phyloP scores from a whole-genome alignment of 192 early-diverging fungal species.

The Linnemannia hyalina region DNA sequence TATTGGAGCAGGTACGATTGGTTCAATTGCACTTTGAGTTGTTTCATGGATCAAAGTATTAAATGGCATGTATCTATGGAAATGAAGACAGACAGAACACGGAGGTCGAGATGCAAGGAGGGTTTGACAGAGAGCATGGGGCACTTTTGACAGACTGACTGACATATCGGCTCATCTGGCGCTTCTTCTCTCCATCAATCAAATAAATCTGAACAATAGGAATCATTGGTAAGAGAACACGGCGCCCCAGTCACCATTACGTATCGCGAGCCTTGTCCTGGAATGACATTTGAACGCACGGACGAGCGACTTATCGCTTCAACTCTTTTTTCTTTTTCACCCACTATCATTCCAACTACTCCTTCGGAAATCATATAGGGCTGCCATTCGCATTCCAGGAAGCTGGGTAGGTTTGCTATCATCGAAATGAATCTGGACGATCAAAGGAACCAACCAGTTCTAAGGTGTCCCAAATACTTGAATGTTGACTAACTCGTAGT shows the following conservation, averaged over 20 bases:
- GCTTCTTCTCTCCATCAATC: neutral
- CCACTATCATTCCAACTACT: neutral
- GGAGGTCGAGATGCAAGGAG: neutral
- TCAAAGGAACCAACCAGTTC: neutral
- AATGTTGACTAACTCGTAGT: neutral
- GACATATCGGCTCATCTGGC: neutral
- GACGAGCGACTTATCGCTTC: neutral
- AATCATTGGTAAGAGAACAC: slow-evolving; percentile 29
- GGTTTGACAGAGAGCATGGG: slow-evolving; percentile 1
- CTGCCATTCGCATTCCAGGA: slow-evolving; percentile 88
- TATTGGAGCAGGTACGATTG: slow-evolving; percentile 86
- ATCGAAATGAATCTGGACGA: neutral
- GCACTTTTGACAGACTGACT: neutral
- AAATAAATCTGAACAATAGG: slow-evolving; percentile 15
- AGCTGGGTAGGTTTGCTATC: slow-evolving; percentile 77
- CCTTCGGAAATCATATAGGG: slow-evolving; percentile 61
- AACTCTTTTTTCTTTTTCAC: neutral
- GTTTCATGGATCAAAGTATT: neutral
- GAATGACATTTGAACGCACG: neutral
- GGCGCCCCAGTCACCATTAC: neutral
- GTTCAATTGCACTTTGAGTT: neutral
- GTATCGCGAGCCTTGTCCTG: neutral
- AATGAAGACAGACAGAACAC: slow-evolving; percentile 1
- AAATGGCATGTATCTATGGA: neutral
- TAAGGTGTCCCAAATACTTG: neutral